A percentile compares a stretch with the other conserved stretches of the same genome.
phyloP scores from a whole-genome alignment of 2,329 filamentous ascomycete genomes.

The Exserohilum turcica region DNA sequence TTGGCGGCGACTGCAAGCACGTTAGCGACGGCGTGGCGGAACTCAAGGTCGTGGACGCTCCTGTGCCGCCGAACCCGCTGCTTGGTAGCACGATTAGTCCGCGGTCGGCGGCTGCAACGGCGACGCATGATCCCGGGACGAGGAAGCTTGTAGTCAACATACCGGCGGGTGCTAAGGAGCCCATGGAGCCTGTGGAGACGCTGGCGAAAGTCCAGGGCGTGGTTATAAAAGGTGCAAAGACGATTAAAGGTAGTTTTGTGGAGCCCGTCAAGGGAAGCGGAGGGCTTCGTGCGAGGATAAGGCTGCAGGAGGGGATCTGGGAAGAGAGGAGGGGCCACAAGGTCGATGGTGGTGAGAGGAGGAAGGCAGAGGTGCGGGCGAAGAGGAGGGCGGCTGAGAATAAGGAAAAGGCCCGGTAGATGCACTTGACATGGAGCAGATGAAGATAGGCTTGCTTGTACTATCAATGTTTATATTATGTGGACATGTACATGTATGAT shows the following conservation, averaged over 20 bases:
- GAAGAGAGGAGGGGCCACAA: constrained; percentile 85
- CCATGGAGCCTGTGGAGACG: constrained; percentile 51
- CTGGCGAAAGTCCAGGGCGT: constrained; percentile 66
- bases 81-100: constrained; percentile 30
- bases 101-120: constrained; percentile 51
- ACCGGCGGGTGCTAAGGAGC: constrained; percentile 48
- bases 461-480: constrained; percentile 2
- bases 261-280: constrained; percentile 67
- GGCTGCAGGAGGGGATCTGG: constrained; percentile 87
- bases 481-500: not conserved
- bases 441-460: constrained; percentile 1
- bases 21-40: constrained; percentile 66
- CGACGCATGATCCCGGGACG: constrained; percentile 60
- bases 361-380: constrained; percentile 81
- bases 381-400: constrained; percentile 83
- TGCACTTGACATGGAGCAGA: not conserved
- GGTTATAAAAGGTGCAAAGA: constrained; percentile 68
- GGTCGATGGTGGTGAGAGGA: constrained; percentile 94
- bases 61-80: constrained; percentile 42
- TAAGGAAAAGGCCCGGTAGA: constrained; percentile 63
- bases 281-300: constrained; percentile 67
- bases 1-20: constrained; percentile 79
- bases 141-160: constrained; percentile 66
- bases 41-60: constrained; percentile 63
- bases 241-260: constrained; percentile 76